phyloP scores from a whole-genome alignment of 345 rosid species.

The Brassica rapa region DNA sequence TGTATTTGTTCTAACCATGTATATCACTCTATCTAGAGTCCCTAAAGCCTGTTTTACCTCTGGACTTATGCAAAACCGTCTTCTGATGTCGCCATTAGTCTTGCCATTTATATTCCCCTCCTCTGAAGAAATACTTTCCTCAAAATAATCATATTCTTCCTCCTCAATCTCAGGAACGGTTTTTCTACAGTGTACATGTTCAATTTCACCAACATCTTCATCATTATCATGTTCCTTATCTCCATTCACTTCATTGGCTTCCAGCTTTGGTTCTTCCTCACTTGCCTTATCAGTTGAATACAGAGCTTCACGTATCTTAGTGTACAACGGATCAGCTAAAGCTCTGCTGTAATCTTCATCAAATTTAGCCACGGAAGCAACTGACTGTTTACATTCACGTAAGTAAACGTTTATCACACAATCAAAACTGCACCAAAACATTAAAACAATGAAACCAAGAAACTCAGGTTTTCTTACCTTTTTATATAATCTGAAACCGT shows the following conservation, averaged over 20 bases:
- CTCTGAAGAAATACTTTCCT: slow-evolving; percentile 23
- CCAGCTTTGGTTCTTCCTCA: slow-evolving; percentile 31
- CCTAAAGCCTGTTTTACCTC: slow-evolving; percentile 74
- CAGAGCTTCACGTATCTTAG: slow-evolving; percentile 56
- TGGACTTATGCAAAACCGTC: slow-evolving; percentile 50
- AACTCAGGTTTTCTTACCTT: slow-evolving; percentile 54
- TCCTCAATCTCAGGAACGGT: slow-evolving; percentile 62
- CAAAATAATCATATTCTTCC: slow-evolving; percentile 40
- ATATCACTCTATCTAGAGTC: slow-evolving; percentile 72
- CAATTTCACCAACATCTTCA: slow-evolving; percentile 12
- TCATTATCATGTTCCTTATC: neutral
- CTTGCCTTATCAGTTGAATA: slow-evolving; percentile 32
- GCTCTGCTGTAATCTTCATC: slow-evolving; percentile 72
- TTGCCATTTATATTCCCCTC: slow-evolving; percentile 25
- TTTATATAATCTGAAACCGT: slow-evolving; percentile 85
- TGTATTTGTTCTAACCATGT: slow-evolving; percentile 48
- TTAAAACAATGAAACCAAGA: neutral
- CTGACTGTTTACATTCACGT: slow-evolving; percentile 52
- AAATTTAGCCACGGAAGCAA: slow-evolving; percentile 56
- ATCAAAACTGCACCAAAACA: neutral
- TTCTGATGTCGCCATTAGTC: slow-evolving; percentile 29
- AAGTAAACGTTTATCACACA: neutral
- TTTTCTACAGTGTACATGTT: slow-evolving; percentile 31
- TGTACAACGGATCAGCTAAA: slow-evolving; percentile 66
- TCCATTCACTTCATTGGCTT: neutral